Conservation (phyloP, 768 basidiomycete species). For the Lactifluus rugatus region DNA sequence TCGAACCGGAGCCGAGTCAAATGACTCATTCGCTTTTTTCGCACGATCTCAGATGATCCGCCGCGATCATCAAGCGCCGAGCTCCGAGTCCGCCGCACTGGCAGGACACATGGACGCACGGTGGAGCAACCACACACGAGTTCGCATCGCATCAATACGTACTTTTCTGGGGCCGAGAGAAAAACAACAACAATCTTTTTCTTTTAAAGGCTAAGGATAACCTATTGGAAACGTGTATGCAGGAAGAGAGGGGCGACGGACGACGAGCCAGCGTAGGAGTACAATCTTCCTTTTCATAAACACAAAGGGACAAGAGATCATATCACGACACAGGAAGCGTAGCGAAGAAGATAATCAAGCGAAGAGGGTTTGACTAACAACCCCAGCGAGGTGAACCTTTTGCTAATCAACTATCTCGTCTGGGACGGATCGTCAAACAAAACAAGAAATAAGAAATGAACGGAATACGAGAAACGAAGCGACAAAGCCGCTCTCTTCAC, state of each 20-base stretch:
- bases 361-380: not conserved
- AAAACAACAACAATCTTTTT: not conserved
- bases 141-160: too few species aligned
- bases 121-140: too few species aligned
- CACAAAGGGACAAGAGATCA: too few species aligned
- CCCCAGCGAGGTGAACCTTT: too few species aligned
- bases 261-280: not conserved
- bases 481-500: constrained; percentile 37
- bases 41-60: too few species aligned
- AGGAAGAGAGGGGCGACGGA: not conserved
- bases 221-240: not conserved
- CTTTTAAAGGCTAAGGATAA: constrained; percentile 7
- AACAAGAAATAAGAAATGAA: not conserved
- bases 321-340: not conserved
- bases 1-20: too few species aligned
- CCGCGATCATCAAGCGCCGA: too few species aligned
- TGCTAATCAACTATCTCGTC: not conserved
- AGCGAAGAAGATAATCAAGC: not conserved
- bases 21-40: too few species aligned
- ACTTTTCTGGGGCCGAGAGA: not conserved
- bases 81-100: too few species aligned
- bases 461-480: not conserved
- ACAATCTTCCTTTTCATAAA: not conserved
- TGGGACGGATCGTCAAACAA: not conserved
- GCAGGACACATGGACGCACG: too few species aligned